Base-by-base conservation (phyloP, 139 green algal species). In the Tetradesmus lagerheimii region DNA sequence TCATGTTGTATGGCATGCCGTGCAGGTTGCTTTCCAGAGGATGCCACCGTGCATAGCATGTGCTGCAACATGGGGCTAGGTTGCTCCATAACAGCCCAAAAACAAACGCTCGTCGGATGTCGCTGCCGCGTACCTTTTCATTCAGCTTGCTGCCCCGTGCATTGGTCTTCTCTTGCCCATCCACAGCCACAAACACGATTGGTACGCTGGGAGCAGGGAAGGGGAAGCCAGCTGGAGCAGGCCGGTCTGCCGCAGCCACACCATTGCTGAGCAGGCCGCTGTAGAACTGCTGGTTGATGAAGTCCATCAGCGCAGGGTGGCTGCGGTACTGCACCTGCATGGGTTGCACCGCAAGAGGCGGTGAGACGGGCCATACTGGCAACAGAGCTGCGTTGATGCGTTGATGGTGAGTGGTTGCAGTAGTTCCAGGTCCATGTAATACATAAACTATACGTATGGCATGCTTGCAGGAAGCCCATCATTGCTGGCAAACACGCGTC, bases 281-380 rank as follows among this genome's bases (percentile, higher is more conserved):
- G 67, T 93, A 94, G 86, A 90, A 90, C 43, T 85, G 35, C 45
- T 57, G 18, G 37, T 86, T 90, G 31, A 80, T 29, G 45, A 90
- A 90, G 45, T n/a, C 92, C n/a, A 93, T 97, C 77, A 99, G 88
- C 23, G 87, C 92, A 16, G 97, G 97, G 91, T 99, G 97, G 96
- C 98, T 98, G 87, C 97, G 95, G 90, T 99, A 99, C 89, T 98
- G 96, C 39, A 98, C 94, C 83, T 89, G 57, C 47, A 20, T 20
- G 20, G 47, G n/a, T n/a, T n/a, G n/a, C n/a, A n/a, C n/a, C n/a
- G n/a, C n/a, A n/a, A n/a, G n/a, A n/a, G n/a, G n/a, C n/a, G n/a
- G n/a, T n/a, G n/a, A n/a, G n/a, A n/a, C n/a, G n/a, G n/a, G n/a
- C n/a, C n/a, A n/a, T n/a, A n/a, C n/a, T n/a, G n/a, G n/a, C n/a